Percentiles rank a stretch among this genome's conserved stretches.
These are phyloP conservation scores for Cryptococcus neoformans DNA, from an alignment of 1,284 basidiomycete genomes.

Conservation along the genomic window DNA sequence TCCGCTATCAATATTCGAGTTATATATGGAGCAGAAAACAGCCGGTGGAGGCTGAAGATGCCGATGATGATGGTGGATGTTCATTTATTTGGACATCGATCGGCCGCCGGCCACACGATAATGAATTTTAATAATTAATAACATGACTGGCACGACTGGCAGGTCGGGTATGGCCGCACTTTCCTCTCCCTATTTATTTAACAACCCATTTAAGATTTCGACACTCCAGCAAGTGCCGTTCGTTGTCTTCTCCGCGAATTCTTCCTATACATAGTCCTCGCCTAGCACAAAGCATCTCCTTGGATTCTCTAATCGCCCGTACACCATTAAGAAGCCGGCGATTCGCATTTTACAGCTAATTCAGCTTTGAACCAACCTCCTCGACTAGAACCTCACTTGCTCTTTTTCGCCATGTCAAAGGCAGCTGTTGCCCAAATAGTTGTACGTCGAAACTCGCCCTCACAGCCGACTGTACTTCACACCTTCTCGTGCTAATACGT, in stretches of 20 bases:
- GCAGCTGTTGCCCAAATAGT: slow-evolving; percentile 10
- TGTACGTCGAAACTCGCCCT: slow-evolving; percentile 4
- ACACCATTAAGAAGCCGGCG: not conserved
- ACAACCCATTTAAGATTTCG: slow-evolving; percentile 2
- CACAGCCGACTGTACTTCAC: not conserved
- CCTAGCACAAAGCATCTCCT: not conserved
- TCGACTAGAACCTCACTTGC: not conserved
- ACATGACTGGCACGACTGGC: too few relatives aligned
- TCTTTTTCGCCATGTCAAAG: slow-evolving; percentile 7
- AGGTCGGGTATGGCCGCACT: too few relatives aligned
- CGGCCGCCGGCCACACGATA: not conserved
- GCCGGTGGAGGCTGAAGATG: too few relatives aligned
- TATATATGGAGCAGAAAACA: too few relatives aligned
- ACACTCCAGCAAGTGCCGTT: not conserved
- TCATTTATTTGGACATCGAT: not conserved
- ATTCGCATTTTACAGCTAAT: too few relatives aligned
- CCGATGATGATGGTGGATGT: too few relatives aligned
- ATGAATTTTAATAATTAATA: too few relatives aligned
- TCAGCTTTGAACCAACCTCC: too few relatives aligned
- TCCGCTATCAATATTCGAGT: too few relatives aligned
- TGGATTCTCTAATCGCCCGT: not conserved
- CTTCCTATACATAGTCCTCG: not conserved
- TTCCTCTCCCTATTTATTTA: too few relatives aligned
- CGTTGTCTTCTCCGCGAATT: not conserved
- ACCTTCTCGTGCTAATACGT: too few relatives aligned